Percentiles rank a stretch among this genome's conserved stretches.
phyloP scores from a whole-genome alignment of 495 filamentous ascomycete species.

The Penicillium cosmopolitanum region DNA sequence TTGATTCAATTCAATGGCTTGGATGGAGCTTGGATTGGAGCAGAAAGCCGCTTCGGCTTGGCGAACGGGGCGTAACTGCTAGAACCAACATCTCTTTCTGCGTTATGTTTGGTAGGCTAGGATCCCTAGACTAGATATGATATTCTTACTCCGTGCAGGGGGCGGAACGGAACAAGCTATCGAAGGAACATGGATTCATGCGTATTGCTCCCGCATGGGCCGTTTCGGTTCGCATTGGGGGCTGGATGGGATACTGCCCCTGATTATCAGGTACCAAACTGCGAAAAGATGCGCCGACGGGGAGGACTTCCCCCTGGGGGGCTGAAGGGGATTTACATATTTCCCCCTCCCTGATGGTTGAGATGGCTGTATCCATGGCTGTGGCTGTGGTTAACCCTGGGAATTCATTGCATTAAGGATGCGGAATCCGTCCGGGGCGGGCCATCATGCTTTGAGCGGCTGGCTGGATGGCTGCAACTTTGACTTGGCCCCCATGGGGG shows the following conservation, averaged over 20 bases:
- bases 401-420: neutral
- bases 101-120: no score
- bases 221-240: constrained; percentile 1
- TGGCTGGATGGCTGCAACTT: neutral
- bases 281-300: neutral
- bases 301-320: neutral
- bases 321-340: neutral
- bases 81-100: neutral
- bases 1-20: neutral
- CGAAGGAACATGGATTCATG: neutral
- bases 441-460: neutral
- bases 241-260: neutral
- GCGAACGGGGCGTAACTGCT: neutral
- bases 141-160: neutral
- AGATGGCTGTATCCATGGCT: neutral
- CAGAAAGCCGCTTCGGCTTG: neutral
- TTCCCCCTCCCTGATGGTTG: neutral
- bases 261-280: neutral
- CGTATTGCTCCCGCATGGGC: neutral
- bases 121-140: neutral
- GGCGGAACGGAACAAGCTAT: neutral
- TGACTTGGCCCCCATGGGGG: neutral
- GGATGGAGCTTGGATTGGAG: neutral
- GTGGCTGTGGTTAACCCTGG: neutral
- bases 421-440: constrained; percentile 2